These are phyloP conservation scores for Daldinia loculata DNA, from an alignment of 495 filamentous ascomycete species.

Conservation along the genomic window DNA sequence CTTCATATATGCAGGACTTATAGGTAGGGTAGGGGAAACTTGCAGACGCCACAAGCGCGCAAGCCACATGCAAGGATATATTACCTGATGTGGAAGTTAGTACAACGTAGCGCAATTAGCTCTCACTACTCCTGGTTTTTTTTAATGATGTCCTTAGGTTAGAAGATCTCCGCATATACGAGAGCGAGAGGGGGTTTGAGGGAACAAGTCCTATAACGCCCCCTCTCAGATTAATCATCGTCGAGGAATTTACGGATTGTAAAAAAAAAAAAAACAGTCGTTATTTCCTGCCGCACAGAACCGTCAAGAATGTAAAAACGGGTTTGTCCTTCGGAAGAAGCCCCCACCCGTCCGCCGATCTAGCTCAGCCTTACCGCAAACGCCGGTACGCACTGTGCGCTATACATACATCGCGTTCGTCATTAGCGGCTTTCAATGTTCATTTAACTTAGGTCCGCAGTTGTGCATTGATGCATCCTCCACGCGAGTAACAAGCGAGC, in stretches of 20 bases:
- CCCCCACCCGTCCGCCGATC: slow-evolving; percentile 33
- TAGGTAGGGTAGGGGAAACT: neutral
- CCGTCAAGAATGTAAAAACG: neutral
- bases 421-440: slow-evolving; percentile 36
- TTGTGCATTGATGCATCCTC: slow-evolving; percentile 20
- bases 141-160: neutral
- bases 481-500: slow-evolving; percentile 21
- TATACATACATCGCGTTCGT: slow-evolving; percentile 31
- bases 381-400: slow-evolving; percentile 30
- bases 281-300: neutral
- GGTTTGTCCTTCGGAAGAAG: slow-evolving; percentile 6
- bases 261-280: neutral
- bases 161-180: slow-evolving; percentile 14
- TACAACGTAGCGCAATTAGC: slow-evolving; percentile 10
- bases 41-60: slow-evolving; percentile 28
- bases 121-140: slow-evolving; percentile 5
- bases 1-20: neutral
- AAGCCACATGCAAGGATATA: slow-evolving; percentile 33
- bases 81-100: slow-evolving; percentile 29
- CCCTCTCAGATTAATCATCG: neutral
- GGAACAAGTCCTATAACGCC: neutral
- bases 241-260: neutral
- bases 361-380: slow-evolving; percentile 42
- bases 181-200: neutral
- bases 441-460: slow-evolving; percentile 36